Evolutionary conservation across 2,329 filamentous ascomycete species (phyloP).

Genomic region (Pseudocercospora fuligena): DNA sequence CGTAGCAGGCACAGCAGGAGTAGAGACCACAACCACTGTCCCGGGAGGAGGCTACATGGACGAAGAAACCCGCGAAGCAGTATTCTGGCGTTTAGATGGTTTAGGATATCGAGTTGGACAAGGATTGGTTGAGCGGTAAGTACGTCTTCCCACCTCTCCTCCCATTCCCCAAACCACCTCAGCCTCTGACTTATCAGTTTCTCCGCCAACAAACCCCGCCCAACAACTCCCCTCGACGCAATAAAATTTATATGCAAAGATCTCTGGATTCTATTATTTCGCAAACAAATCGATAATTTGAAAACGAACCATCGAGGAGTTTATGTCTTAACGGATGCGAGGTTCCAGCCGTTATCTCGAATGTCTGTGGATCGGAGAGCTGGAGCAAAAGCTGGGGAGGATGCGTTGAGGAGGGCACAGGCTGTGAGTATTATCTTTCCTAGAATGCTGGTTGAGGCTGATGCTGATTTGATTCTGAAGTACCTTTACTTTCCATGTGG

Average conservation of each 20-base stretch:
- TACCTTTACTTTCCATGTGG: constrained; percentile 97
- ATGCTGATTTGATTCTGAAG: constrained; percentile 50
- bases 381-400: constrained; percentile 39
- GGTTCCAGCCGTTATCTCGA: constrained; percentile 83
- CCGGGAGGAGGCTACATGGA: constrained; percentile 49
- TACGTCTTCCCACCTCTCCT: constrained; percentile 21
- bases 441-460: neutral
- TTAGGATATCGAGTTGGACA: constrained; percentile 91
- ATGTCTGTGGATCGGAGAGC: constrained; percentile 75
- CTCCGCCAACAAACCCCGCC: constrained; percentile 80
- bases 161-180: neutral
- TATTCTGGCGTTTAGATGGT: constrained; percentile 81
- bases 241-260: constrained; percentile 99
- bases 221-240: constrained; percentile 88
- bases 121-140: constrained; percentile 86
- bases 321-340: constrained; percentile 92
- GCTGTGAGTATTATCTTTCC: constrained; percentile 62
- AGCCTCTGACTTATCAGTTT: constrained; percentile 61
- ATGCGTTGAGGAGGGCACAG: constrained; percentile 71
- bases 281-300: constrained; percentile 97
- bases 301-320: constrained; percentile 98
- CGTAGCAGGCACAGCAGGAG: constrained; percentile 20
- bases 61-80: constrained; percentile 81
- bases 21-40: constrained; percentile 10
- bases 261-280: constrained; percentile 90